A percentile compares a stretch with the other conserved stretches of the same genome.
phyloP scores from a whole-genome alignment of 2,329 filamentous ascomycete species.

The Fusarium cyanostomum region DNA sequence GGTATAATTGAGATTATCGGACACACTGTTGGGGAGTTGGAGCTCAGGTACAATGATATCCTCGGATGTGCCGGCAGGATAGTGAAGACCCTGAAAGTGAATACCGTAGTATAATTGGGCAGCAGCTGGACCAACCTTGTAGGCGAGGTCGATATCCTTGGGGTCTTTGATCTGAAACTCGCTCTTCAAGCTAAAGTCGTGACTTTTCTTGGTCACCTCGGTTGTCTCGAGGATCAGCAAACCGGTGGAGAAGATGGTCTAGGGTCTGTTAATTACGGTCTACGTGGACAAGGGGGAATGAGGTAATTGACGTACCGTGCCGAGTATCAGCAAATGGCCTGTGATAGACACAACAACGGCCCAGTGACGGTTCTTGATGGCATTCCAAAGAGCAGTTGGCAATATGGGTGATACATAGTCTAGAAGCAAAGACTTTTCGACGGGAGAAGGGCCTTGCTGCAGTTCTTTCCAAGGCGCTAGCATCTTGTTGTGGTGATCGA shows the following conservation, averaged over 20 bases:
- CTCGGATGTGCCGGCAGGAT: constrained; percentile 27
- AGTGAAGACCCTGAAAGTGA: constrained; percentile 29
- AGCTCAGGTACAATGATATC: constrained; percentile 24
- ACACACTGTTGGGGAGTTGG: constrained; percentile 6
- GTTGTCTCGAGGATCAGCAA: constrained; percentile 44
- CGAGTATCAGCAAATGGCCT: constrained; percentile 42
- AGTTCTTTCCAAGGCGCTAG: constrained; percentile 44
- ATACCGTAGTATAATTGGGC: constrained; percentile 31
- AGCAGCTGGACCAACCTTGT: constrained; percentile 23
- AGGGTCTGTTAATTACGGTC: neutral
- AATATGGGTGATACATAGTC: constrained; percentile 45
- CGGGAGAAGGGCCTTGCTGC: constrained; percentile 19
- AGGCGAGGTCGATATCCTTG: constrained; percentile 2
- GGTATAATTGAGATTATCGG: constrained; percentile 29
- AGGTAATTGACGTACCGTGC: constrained; percentile 31
- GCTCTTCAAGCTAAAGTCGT: constrained; percentile 26
- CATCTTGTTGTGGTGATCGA: constrained; percentile 43
- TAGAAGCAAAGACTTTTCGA: constrained; percentile 39
- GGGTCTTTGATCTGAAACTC: constrained; percentile 23
- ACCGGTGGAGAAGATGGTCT: constrained; percentile 45
- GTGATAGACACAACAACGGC: constrained; percentile 36
- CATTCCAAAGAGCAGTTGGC: constrained; percentile 34
- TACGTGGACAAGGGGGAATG: neutral
- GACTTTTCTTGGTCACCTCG: constrained; percentile 28
- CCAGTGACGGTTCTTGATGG: constrained; percentile 40